Percentiles rank a stretch among this genome's conserved stretches.
phyloP scores from a whole-genome alignment of 164 flowering plant genomes.

The Magnolia officinalis region DNA sequence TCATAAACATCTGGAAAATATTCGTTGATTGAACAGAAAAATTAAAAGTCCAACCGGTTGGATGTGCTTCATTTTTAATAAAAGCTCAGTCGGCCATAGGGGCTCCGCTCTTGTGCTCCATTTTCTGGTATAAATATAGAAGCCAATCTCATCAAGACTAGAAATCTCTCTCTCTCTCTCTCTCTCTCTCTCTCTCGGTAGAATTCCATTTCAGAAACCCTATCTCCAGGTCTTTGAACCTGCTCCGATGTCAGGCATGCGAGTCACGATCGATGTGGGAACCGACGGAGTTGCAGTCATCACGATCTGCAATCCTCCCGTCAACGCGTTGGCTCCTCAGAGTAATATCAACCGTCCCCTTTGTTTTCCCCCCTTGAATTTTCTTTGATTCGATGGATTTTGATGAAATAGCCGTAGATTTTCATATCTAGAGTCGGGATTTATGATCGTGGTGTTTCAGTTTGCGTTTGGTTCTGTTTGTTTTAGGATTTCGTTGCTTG shows the following conservation, averaged over 20 bases:
- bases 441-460: background rate
- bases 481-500: background rate
- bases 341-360: slow-evolving; percentile 25
- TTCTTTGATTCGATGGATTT: background rate
- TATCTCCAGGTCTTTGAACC: background rate
- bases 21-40: too few species aligned
- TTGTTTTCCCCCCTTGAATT: background rate
- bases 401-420: background rate
- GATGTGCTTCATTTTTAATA: too few species aligned
- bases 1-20: too few species aligned
- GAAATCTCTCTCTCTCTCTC: background rate
- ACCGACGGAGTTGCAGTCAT: slow-evolving; percentile 82
- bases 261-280: slow-evolving; percentile 68
- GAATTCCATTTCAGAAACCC: background rate
- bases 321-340: slow-evolving; percentile 62
- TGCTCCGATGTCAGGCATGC: background rate
- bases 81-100: too few species aligned
- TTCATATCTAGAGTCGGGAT: background rate
- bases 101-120: background rate
- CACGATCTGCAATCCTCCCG: slow-evolving; percentile 80
- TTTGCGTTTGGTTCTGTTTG: background rate
- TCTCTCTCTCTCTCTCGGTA: background rate
- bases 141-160: background rate
- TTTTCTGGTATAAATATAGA: background rate
- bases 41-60: too few species aligned